These are phyloP conservation scores for Fraxinus latifolia DNA, from an alignment of 305 asterid genomes.

Conservation along the genomic window DNA sequence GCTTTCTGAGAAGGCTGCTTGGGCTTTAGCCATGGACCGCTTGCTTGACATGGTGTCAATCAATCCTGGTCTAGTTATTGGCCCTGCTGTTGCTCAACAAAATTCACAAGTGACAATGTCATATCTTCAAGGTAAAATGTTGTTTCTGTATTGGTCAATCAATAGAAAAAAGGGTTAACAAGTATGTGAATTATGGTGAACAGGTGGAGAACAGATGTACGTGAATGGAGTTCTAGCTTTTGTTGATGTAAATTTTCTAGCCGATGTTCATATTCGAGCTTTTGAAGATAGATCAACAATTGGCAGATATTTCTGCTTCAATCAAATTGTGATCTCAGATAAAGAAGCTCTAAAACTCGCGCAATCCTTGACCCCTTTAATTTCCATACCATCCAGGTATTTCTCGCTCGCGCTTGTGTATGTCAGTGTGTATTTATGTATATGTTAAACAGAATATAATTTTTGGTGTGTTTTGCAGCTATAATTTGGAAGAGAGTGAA, in stretches of 20 bases:
- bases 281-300: conserved; percentile 40
- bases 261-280: conserved; percentile 46
- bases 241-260: conserved; percentile 39
- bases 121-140: conserved; percentile 41
- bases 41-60: conserved; percentile 44
- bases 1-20: conserved; percentile 43
- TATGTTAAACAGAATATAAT: not conserved
- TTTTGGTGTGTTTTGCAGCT: conserved; percentile 22
- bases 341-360: conserved; percentile 38
- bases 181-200: not conserved
- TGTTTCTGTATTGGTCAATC: not conserved
- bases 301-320: conserved; percentile 47
- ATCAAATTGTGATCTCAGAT: conserved; percentile 36
- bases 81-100: conserved; percentile 39
- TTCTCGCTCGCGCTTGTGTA: not conserved
- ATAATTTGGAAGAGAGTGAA: conserved; percentile 28
- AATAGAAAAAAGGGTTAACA: not conserved
- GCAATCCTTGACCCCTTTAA: conserved; percentile 39
- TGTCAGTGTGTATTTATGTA: not conserved
- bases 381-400: conserved; percentile 35
- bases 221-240: conserved; percentile 47
- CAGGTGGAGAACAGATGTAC: conserved; percentile 44
- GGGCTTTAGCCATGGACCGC: conserved; percentile 51
- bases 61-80: conserved; percentile 41
- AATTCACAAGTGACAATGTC: conserved; percentile 36